Evolutionary conservation across 2,329 filamentous ascomycete species (phyloP).

Genomic region (Alternaria sp.): DNA sequence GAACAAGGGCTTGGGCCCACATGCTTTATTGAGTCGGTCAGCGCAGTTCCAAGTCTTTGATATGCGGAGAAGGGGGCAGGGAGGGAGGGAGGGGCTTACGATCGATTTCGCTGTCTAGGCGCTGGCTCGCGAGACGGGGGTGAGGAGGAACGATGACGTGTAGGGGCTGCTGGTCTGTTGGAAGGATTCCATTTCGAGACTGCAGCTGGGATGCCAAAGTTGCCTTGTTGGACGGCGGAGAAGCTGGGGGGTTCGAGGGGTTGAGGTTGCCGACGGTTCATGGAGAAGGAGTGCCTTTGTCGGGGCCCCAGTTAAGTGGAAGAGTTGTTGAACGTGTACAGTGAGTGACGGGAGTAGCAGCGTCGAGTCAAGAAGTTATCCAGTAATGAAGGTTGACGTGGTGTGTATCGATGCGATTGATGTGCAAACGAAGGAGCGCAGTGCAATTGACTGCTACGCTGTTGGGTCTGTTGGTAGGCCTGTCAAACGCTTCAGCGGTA

Average conservation of each 20-base stretch:
- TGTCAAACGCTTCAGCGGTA: neutral
- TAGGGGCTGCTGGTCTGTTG: neutral
- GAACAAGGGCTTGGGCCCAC: conserved; percentile 28
- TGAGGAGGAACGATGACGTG: neutral
- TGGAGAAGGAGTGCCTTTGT: no score
- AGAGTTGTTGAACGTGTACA: no score
- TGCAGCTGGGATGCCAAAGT: neutral
- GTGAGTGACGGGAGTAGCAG: no score
- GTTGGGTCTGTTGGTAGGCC: neutral
- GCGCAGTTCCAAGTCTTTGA: no score
- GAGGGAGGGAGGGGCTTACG: neutral
- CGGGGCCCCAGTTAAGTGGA: no score
- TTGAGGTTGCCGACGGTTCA: neutral
- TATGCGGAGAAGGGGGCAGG: neutral
- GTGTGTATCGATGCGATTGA: neutral
- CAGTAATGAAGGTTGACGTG: no score
- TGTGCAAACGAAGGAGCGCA: neutral
- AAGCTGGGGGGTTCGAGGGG: neutral
- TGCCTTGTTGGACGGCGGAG: neutral
- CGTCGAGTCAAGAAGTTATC: no score
- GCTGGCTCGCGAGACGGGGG: neutral
- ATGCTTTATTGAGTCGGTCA: conserved; percentile 2
- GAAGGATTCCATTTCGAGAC: neutral
- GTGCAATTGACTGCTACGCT: neutral
- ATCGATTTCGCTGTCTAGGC: neutral